Base-by-base conservation (phyloP, 192 early-diverging fungal species). In the Lunasporangiospora selenospora region DNA sequence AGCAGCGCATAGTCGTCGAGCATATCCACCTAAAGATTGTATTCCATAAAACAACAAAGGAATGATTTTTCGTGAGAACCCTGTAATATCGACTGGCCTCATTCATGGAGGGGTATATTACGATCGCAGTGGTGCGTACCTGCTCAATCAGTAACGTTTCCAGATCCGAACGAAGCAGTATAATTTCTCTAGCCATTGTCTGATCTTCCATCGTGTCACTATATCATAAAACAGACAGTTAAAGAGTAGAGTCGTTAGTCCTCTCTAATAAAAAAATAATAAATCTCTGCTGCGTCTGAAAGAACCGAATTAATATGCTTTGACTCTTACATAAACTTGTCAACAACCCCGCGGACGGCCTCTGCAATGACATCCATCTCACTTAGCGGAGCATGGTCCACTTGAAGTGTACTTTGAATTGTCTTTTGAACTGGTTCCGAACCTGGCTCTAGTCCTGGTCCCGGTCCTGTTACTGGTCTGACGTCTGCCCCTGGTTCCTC, bases 301-400 rank as follows among this genome's bases (percentile, higher is more conserved):
- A 42, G 24, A 16, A 4, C n/a, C 12, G 1, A 16, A 4, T 1
- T 13, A 30, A 12, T 0, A 16, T 4, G 5, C 30, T 26, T 42
- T 9, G 24, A 3, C 2, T 55, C 67, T 36, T 73, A 62, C 67
- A 73, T 73, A 21, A 58, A 73, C n/a, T 46, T 40, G 36, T 73
- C 54, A 10, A 60, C 42, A 9, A 63, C 60, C n/a, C 58, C 60
- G 16, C 57, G 54, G 15, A 73, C 67, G 34, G 67, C 67, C 3
- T 73, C 59, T 31, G 59, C 59, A 46, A 73, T 63, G 23, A 73
- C 67, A 31, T 73, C 67, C 67, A 73, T 73, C 42, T 73, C 67
- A 27, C 59, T 62, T n/a, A 73, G 27, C 8, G 67, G 67, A 1
- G 67, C 60, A 1, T 50, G 41, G 0, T 73, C 67, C 21, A 73